These are phyloP conservation scores for Phylloporus arenicola DNA, from an alignment of 768 basidiomycete species.

Conservation along the genomic window DNA sequence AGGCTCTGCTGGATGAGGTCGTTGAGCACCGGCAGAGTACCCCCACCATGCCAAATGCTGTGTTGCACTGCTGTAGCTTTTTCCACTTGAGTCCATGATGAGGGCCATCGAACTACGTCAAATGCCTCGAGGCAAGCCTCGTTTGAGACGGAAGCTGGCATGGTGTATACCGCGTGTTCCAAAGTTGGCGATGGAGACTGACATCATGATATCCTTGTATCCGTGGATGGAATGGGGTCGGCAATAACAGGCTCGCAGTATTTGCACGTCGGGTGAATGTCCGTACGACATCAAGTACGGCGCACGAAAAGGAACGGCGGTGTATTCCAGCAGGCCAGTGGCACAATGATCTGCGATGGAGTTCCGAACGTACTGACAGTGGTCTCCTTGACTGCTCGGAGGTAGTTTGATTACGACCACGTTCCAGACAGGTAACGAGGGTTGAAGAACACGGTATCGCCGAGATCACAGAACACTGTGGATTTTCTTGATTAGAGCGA, in stretches of 20 bases:
- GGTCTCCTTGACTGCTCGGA: no score
- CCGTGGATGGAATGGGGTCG: neutral
- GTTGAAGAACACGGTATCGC: no score
- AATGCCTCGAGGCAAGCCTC: constrained; percentile 27
- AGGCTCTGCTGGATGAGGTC: neutral
- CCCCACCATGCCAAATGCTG: constrained; percentile 2
- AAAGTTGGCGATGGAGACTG: constrained; percentile 3
- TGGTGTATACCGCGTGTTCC: constrained; percentile 11
- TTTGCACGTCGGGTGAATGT: neutral
- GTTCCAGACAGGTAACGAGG: neutral
- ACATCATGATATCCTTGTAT: constrained; percentile 1
- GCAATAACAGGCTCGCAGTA: neutral
- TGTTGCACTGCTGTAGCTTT: constrained; percentile 2
- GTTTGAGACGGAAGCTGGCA: constrained; percentile 12
- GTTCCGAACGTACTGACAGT: no score
- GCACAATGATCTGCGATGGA: no score
- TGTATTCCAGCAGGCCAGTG: neutral
- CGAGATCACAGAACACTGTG: no score
- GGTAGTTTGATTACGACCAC: neutral
- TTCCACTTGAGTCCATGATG: neutral
- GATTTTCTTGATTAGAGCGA: no score
- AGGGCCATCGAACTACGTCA: constrained; percentile 18
- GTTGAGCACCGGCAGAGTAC: neutral
- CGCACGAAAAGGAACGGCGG: constrained; percentile 7
- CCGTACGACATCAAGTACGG: constrained; percentile 1